Percentiles rank a stretch among this genome's conserved stretches.
Evolutionary conservation across 2,329 filamentous ascomycete species (phyloP).

Genomic region (Ascochyta koolunga): DNA sequence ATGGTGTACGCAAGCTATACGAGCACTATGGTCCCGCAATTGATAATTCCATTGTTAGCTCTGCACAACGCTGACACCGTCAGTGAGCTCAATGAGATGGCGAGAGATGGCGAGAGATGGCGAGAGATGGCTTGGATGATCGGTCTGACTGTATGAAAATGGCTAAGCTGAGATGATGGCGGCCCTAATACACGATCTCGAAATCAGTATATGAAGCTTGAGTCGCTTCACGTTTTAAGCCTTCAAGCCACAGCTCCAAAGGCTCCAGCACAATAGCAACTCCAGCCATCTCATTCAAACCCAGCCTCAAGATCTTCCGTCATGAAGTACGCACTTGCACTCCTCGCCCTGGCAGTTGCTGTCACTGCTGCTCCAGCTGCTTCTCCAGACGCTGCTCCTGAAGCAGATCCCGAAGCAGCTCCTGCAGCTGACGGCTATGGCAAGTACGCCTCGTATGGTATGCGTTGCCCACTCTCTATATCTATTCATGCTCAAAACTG

Average conservation of each 20-base stretch:
- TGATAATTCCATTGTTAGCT: slow-evolving; percentile 3
- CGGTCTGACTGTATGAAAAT: background rate
- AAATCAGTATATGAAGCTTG: slow-evolving; percentile 10
- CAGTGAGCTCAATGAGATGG: background rate
- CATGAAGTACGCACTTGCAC: slow-evolving; percentile 29
- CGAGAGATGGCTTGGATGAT: background rate
- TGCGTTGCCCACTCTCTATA: background rate
- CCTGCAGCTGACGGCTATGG: slow-evolving; percentile 15
- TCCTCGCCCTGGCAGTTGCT: slow-evolving; percentile 31
- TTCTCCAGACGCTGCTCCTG: slow-evolving; percentile 16
- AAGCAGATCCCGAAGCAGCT: slow-evolving; percentile 24
- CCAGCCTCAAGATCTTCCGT: background rate
- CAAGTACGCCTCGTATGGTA: slow-evolving; percentile 19
- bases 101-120: background rate
- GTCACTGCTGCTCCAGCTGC: slow-evolving; percentile 27
- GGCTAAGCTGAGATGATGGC: slow-evolving; percentile 6
- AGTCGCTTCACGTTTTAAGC: background rate
- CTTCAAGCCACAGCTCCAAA: slow-evolving; percentile 8
- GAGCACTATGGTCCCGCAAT: slow-evolving; percentile 12
- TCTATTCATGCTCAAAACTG: background rate
- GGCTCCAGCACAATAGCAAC: background rate
- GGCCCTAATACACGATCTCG: background rate
- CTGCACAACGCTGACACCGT: slow-evolving; percentile 6
- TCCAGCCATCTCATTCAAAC: background rate
- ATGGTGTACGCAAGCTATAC: slow-evolving; percentile 8